Evolutionary conservation across 169 alveolate genomes (phyloP), one percentile per base, ranked within the genome.

Genomic region (Eimeria brunetti): DNA sequence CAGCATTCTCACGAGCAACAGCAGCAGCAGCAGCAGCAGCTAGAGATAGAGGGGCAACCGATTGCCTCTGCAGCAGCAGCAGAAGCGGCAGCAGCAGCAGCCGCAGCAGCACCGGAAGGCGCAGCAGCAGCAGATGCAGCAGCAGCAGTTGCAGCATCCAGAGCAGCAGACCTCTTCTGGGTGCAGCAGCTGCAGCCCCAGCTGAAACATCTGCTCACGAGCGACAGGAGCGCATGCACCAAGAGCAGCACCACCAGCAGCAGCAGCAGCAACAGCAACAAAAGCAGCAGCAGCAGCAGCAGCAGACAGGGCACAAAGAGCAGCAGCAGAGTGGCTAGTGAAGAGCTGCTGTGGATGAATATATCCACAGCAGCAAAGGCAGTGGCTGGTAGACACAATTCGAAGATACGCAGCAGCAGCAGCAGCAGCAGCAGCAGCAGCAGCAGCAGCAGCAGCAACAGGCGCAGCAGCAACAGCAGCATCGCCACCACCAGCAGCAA

Each of bases 211-310:
- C 44, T 80, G 3, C 30, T 49, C 41, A 49, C 44, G 49, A 80
- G 41, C 44, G 60, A 49, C 20, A 80, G 67, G 3, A 46, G 71
- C 89, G 14, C 27, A 18, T 53, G 75, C 44, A 83, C 49, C 51
- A 83, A 38, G 51, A 30, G 90, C 67, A 53, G 33, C 75, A 83
- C 38, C 90, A 83, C 11, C 89, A 27, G 49, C 64, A n/a, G 90
- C 90, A 83, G 73, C 69, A 83, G 51, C 90, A 83, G 90, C 73
- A 83, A 75, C 69, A 22, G 67, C 64, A 24, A 46, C 51, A 38
- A 33, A 9, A 5, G 30, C 18, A 24, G 56, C 73, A 33, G 44
- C 44, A 27, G 75, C 30, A 53, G 90, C 75, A 83, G 36, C 46
- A 49, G 90, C 90, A 83, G 62, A 20, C 20, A 75, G 49, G 18